phyloP scores from a whole-genome alignment of 768 basidiomycete species.

The Rubroboletus satanas region DNA sequence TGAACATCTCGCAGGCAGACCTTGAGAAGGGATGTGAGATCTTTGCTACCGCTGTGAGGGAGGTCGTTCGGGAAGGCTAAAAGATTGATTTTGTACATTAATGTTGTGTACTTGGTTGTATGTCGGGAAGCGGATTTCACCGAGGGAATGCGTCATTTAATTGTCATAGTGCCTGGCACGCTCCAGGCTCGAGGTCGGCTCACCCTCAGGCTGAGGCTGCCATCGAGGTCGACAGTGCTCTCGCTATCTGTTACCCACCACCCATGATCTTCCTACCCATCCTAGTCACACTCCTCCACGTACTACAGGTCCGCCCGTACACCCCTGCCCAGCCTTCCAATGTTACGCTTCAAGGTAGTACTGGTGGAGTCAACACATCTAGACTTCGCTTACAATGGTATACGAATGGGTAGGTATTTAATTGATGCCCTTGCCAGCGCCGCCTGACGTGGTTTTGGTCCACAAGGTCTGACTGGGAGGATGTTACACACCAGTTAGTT shows the following conservation, averaged over 20 bases:
- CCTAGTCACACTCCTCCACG: conserved; percentile 2
- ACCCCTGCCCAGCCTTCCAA: conserved; percentile 75
- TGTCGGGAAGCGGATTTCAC: conserved; percentile 1
- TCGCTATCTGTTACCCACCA: neutral
- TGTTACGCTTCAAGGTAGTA: conserved; percentile 44
- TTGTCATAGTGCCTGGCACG: neutral
- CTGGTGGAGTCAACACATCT: conserved; percentile 49
- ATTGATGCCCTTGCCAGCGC: neutral
- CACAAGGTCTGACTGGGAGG: conserved; percentile 47
- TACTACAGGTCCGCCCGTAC: conserved; percentile 41
- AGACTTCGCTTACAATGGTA: conserved; percentile 61
- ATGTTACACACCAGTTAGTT: conserved; percentile 59
- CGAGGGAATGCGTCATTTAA: neutral
- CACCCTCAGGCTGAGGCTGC: neutral
- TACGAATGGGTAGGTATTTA: conserved; percentile 40
- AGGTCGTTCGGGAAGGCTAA: conserved; percentile 50
- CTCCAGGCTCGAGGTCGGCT: conserved; percentile 6
- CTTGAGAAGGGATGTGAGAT: conserved; percentile 63
- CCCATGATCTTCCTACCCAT: conserved; percentile 18
- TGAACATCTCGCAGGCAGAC: conserved; percentile 77
- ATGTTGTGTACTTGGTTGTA: neutral
- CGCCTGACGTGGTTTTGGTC: conserved; percentile 7
- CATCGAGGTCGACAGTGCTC: conserved; percentile 9
- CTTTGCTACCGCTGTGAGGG: conserved; percentile 66
- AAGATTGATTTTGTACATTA: neutral